These are phyloP conservation scores for Oropetium thomaeum DNA, from an alignment of 176 grass and related monocot genomes.

Conservation along the genomic window DNA sequence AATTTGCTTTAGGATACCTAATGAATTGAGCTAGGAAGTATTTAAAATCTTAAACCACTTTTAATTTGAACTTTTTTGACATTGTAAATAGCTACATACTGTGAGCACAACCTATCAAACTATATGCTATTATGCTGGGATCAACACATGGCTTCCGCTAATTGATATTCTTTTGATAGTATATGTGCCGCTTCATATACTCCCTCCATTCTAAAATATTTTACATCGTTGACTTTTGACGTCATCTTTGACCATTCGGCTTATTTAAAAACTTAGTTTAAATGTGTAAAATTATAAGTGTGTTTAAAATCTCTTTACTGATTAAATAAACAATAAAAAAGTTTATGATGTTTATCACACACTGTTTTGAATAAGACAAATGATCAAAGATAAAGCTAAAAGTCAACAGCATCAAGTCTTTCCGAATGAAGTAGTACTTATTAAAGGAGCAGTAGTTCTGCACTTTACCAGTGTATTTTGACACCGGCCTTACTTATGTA, in stretches of 20 bases:
- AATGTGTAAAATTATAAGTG: no score
- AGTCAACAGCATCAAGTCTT: no score
- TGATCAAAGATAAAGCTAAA: no score
- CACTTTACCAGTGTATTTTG: neutral
- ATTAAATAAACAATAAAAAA: no score
- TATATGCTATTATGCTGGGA: neutral
- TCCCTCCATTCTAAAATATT: no score
- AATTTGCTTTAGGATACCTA: neutral
- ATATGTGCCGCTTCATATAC: neutral
- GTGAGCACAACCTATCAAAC: neutral
- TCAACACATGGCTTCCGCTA: neutral
- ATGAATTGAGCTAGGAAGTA: neutral
- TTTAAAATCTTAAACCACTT: neutral
- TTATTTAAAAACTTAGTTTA: no score
- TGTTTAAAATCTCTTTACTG: no score
- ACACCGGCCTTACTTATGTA: slow-evolving; percentile 7
- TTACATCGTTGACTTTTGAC: no score
- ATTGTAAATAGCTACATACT: neutral
- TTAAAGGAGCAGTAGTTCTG: neutral
- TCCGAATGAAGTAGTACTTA: no score
- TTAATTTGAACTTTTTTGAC: neutral
- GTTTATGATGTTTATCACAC: no score
- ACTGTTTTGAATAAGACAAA: no score
- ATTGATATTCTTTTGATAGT: neutral
- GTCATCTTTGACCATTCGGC: no score